Evolutionary conservation across 345 rosid genomes (phyloP).

Genomic region (Moringa oleifera): DNA sequence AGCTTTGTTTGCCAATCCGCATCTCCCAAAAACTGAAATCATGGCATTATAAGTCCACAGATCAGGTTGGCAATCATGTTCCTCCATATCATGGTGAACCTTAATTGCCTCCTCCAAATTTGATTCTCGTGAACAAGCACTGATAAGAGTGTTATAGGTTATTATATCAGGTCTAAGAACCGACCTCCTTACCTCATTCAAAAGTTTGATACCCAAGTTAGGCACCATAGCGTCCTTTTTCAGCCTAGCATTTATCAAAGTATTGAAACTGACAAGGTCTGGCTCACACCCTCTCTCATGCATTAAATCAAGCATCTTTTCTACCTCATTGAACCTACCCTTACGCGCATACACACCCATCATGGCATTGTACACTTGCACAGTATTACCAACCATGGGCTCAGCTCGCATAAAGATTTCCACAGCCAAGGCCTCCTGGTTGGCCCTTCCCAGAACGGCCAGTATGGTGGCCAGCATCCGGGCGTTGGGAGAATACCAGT

Average conservation of each 20-base stretch:
- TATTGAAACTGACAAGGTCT: constrained; percentile 91
- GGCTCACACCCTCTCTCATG: constrained; percentile 77
- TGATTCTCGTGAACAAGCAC: constrained; percentile 77
- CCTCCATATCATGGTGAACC: constrained; percentile 72
- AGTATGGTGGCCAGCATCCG: constrained; percentile 83
- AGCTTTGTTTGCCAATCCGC: constrained; percentile 65
- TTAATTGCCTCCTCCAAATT: constrained; percentile 72
- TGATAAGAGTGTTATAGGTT: constrained; percentile 85
- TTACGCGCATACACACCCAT: constrained; percentile 87
- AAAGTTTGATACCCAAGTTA: constrained; percentile 51
- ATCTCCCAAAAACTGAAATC: constrained; percentile 87
- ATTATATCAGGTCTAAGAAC: constrained; percentile 87
- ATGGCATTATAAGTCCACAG: constrained; percentile 96
- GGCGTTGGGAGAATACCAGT: constrained; percentile 78
- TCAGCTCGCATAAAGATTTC: constrained; percentile 71
- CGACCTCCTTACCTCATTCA: constrained; percentile 67
- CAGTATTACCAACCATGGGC: constrained; percentile 53
- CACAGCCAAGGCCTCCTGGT: constrained; percentile 65
- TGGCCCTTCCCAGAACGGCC: constrained; percentile 79
- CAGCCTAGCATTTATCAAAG: constrained; percentile 81
- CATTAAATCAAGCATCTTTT: constrained; percentile 69
- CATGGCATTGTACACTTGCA: constrained; percentile 93
- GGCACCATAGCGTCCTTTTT: constrained; percentile 56
- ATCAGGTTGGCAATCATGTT: constrained; percentile 74
- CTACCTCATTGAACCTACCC: constrained; percentile 61